These are phyloP conservation scores for Oenanthe sinensis DNA, from an alignment of 129 eudicot species.

Conservation along the genomic window DNA sequence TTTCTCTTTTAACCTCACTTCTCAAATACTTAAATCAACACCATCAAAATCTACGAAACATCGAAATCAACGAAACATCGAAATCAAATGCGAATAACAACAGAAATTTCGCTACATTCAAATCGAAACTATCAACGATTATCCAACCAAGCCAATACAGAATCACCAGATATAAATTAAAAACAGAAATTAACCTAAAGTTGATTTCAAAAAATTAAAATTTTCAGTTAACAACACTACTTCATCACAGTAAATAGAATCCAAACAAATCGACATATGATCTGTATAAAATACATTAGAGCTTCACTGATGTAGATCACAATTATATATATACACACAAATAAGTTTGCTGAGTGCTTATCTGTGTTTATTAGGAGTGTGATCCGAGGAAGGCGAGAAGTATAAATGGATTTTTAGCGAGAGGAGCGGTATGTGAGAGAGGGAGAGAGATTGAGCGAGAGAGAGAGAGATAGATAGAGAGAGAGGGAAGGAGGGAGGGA, in stretches of 20 bases:
- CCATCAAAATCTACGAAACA: not conserved
- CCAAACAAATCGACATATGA: not conserved
- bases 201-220: not conserved
- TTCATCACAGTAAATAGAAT: not conserved
- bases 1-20: slow-evolving; percentile 15
- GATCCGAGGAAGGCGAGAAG: slow-evolving; percentile 7
- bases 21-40: not conserved
- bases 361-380: not conserved
- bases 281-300: not conserved
- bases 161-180: not conserved
- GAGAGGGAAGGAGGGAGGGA: not conserved
- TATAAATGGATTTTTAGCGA: not conserved
- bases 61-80: not conserved
- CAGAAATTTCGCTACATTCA: not conserved
- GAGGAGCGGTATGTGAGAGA: not conserved
- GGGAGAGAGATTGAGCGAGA: not conserved
- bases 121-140: not conserved
- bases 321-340: not conserved
- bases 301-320: not conserved
- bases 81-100: not conserved
- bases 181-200: not conserved
- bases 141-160: slow-evolving; percentile 9
- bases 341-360: not conserved
- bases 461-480: too few relatives aligned
- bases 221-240: not conserved